Evolutionary conservation across 768 basidiomycete genomes (phyloP).

Genomic region (Podaxis mareebaensis): DNA sequence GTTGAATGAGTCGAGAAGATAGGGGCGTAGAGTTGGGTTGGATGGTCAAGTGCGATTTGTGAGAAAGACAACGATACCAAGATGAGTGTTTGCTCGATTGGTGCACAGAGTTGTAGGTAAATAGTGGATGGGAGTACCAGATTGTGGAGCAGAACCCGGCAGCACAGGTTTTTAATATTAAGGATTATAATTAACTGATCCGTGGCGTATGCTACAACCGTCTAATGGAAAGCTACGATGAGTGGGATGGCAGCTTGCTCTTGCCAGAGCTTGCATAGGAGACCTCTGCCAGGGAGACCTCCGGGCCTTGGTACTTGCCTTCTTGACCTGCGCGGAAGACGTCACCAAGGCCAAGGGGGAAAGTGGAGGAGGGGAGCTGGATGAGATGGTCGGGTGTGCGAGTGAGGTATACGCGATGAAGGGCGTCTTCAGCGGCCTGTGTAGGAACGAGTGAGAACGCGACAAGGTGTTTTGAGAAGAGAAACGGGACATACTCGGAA

Average conservation of each 20-base stretch:
- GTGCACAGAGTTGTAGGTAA: no score
- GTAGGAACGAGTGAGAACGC: not conserved
- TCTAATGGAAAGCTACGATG: constrained; percentile 14
- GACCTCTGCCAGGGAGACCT: constrained; percentile 63
- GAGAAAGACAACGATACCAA: no score
- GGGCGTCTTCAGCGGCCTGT: constrained; percentile 84
- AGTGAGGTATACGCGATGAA: constrained; percentile 82
- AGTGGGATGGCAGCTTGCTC: constrained; percentile 29
- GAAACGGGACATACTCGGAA: constrained; percentile 63
- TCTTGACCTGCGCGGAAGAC: constrained; percentile 50
- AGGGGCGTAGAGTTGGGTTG: no score
- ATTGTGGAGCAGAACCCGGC: not conserved
- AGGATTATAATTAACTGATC: constrained; percentile 11
- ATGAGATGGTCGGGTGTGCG: constrained; percentile 67
- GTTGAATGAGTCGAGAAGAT: no score
- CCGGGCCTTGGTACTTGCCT: constrained; percentile 51
- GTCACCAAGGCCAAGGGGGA: constrained; percentile 55
- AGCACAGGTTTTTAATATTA: not conserved
- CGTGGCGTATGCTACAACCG: constrained; percentile 11
- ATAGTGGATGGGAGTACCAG: no score
- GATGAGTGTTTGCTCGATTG: no score
- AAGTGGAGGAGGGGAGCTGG: constrained; percentile 74
- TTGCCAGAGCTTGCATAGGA: constrained; percentile 70
- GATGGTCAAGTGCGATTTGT: no score
- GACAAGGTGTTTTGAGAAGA: constrained; percentile 2